phyloP scores from a whole-genome alignment of 345 rosid species.

The Melaleuca quinquenervia region DNA sequence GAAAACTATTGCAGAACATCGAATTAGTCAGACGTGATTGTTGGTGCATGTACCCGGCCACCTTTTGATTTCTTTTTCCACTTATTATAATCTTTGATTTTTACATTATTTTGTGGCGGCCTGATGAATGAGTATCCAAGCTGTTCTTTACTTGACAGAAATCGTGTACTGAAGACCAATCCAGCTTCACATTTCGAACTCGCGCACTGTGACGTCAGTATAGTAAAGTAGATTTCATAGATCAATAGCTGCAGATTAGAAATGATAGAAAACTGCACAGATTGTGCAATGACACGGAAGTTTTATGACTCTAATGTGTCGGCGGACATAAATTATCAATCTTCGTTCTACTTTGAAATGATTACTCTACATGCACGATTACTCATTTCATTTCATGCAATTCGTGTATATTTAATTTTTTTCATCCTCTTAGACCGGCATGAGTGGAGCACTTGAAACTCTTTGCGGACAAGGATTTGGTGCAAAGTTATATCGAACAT shows the following conservation, averaged over 20 bases:
- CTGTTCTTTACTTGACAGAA: neutral
- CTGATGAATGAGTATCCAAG: neutral
- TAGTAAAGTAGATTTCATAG: neutral
- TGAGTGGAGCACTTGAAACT: slow-evolving; percentile 82
- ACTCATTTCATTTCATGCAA: neutral
- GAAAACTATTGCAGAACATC: neutral
- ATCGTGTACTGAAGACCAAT: neutral
- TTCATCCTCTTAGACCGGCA: slow-evolving; percentile 28
- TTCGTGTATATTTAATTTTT: neutral
- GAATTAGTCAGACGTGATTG: neutral
- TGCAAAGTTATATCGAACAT: slow-evolving; percentile 44
- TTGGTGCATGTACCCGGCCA: neutral
- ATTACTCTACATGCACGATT: neutral
- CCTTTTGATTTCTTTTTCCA: neutral
- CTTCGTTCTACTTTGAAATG: neutral
- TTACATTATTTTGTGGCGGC: neutral
- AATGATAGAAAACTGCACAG: neutral
- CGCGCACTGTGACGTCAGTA: neutral
- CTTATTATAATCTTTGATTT: neutral
- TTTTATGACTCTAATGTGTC: neutral
- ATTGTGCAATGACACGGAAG: neutral
- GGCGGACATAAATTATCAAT: neutral
- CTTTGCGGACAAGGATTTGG: slow-evolving; percentile 89
- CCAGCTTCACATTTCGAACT: neutral
- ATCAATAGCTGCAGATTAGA: neutral